phyloP scores from a whole-genome alignment of 176 grass and related monocot species.

The Avena sativa region DNA sequence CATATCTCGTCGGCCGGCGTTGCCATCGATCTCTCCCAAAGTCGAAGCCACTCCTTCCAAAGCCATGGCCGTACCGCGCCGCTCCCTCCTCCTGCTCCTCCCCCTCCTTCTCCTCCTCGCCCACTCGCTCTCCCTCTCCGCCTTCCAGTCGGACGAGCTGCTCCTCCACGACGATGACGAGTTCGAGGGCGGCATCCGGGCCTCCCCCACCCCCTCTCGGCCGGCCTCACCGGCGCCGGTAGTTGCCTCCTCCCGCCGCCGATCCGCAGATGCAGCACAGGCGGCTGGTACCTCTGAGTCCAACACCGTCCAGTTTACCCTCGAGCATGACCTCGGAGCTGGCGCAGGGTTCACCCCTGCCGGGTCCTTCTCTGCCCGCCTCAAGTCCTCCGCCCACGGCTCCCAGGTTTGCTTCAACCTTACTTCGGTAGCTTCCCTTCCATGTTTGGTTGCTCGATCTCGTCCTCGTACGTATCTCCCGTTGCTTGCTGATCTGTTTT shows the following conservation, averaged over 20 bases:
- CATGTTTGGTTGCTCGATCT: not conserved
- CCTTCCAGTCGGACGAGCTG: constrained; percentile 88
- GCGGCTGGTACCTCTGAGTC: constrained; percentile 52
- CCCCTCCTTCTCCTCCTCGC: constrained; percentile 16
- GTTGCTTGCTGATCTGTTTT: constrained; percentile 16
- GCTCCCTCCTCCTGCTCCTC: constrained; percentile 27
- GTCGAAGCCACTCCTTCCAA: not conserved
- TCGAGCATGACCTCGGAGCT: constrained; percentile 74
- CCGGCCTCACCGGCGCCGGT: constrained; percentile 29
- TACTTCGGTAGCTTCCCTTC: not conserved
- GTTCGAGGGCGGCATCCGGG: constrained; percentile 71
- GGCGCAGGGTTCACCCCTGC: constrained; percentile 64
- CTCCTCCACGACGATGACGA: constrained; percentile 81
- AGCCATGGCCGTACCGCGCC: constrained; percentile 45
- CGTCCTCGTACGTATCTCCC: not conserved
- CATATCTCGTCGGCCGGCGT: not conserved
- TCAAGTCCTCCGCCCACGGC: constrained; percentile 85
- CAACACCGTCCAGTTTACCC: constrained; percentile 75
- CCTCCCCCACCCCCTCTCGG: constrained; percentile 11
- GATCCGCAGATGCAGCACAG: constrained; percentile 47
- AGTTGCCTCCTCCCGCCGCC: constrained; percentile 44
- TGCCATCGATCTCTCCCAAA: constrained; percentile 5
- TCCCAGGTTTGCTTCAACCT: constrained; percentile 46
- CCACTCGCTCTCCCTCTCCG: constrained; percentile 33
- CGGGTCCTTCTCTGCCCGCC: constrained; percentile 86